Percentiles rank a stretch among this genome's conserved stretches.
Evolutionary conservation across 2,329 filamentous ascomycete genomes (phyloP).

Genomic region (Phialophora chinensis): DNA sequence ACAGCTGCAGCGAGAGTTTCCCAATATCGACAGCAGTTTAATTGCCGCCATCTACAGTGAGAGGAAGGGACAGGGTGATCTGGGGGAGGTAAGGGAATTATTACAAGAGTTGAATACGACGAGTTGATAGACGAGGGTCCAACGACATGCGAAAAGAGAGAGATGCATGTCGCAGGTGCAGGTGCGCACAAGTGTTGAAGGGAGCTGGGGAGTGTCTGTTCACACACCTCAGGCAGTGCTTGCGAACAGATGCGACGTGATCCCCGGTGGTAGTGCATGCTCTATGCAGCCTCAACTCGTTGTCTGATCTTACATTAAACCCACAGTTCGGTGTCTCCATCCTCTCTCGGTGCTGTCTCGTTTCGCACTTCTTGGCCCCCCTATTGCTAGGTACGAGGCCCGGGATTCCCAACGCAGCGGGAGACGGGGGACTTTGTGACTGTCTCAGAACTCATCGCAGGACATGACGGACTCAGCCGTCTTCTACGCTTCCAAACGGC

Average conservation of each 20-base stretch:
- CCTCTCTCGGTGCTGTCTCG: background rate
- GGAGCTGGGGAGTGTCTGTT: background rate
- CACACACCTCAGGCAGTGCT: background rate
- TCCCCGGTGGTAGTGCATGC: background rate
- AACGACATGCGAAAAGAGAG: background rate
- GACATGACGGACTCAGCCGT: background rate
- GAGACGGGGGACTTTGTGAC: background rate
- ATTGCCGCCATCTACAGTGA: conserved; percentile 41
- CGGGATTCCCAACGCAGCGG: background rate
- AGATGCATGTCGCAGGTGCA: background rate
- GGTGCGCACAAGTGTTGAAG: background rate
- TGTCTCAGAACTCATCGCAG: background rate
- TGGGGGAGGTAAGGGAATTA: conserved; percentile 38
- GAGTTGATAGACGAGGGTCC: conserved; percentile 1
- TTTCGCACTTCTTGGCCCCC: background rate
- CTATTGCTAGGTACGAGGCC: background rate
- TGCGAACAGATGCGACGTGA: background rate
- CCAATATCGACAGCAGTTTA: conserved; percentile 40
- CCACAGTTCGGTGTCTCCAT: background rate
- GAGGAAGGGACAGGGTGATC: conserved; percentile 27
- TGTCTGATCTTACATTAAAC: background rate
- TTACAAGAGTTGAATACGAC: conserved; percentile 38
- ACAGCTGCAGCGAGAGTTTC: conserved; percentile 39
- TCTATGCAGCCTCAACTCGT: background rate
- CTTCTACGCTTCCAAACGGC: background rate